Evolutionary conservation across 1,284 basidiomycete genomes (phyloP), one percentile per base, ranked within the genome.

Genomic region (Ceratorhiza oryzae-sativae): DNA sequence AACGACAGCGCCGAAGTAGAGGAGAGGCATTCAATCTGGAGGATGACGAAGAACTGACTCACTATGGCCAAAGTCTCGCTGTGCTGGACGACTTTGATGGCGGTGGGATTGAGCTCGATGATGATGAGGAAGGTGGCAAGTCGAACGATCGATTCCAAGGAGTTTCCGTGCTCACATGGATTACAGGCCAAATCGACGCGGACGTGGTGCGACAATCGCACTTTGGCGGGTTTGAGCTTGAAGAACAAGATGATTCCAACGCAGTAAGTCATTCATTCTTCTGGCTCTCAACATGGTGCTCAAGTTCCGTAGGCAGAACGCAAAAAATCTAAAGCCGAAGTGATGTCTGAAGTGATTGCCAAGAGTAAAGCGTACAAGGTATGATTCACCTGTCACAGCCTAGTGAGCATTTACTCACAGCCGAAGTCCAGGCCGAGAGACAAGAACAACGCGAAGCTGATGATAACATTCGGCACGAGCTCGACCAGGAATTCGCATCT

Each of bases 331-430:
- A 98, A 98, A 82, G 91, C 93, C 3, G 96, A 99, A 79, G 94
- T 98, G 74, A 99, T 99, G 97, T 88, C 92, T 0, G 97, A 99
- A 80, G 91, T 99, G 62, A 95, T 99, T 61, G 93, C 95, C 13
- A 99, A 99, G 82, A 97, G 94, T 82, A 99, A 99, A 81, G 88
- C 90, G 70, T 88, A 97, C 82, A 98, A 96, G 84, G 94, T 93
- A 75, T 67, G 80, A 58, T 18, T 9, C 68, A 49, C 36, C 18
- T 41, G 32, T 41, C 0, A 56, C 15, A 32, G 20, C 72, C 32
- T 39, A n/a, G 30, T 2, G 49, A 12, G 61, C 27, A 36, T 34
- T 56, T 34, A 1, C 61, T 62, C 39, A 73, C 51, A 20, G 4
- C 13, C 71, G 46, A 12, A 27, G 58, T 23, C 71, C 46, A 98